Base-by-base conservation (phyloP, 495 filamentous ascomycete species). In the Bacidia gigantensis region DNA sequence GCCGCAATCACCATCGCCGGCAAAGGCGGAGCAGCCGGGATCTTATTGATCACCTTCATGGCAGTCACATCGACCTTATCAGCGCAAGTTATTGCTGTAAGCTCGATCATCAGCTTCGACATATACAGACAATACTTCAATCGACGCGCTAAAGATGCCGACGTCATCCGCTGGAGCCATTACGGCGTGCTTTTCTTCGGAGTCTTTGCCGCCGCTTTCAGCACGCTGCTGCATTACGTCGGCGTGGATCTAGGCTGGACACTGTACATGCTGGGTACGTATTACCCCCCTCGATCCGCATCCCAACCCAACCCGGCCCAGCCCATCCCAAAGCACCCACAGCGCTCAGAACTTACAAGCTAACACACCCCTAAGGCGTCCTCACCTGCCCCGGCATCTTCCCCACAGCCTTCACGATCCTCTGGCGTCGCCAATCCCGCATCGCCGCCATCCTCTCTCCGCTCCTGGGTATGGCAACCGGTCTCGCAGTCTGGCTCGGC, bases 121-220 rank as follows among this genome's bases (percentile, higher is more conserved):
- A 59, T 78, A 51, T 80, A 78, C 63, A 72, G 73, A 54, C 70
- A 67, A 3, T 78, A 78, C 58, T 62, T 72, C 57, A 72, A 71
- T 11, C 73, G 70, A 12, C 51, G 54, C 25, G 68, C 73, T 11
- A 64, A 63, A 3, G 66, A 69, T 5, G 59, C 61, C 3, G 60
- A 68, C 17, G 63, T 80, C 2, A 67, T 79, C 39, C 60, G 60
- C 24, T 63, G 75, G 47, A 71, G 67, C 47, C 75, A 78, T 58
- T 61, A 60, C 48, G 63, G 62, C 25, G 71, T 80, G 46, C 60
- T 66, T 5, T 17, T 71, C 20, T 80, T 72, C 56, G 71, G 65
- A 10, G 21, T 78, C 3, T 62, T 75, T 21, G 65, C 77, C 23
- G 69, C 72, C 24, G 54, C 64, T 1, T 70, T 72, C 51, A 67